phyloP scores from a whole-genome alignment of 176 grass and related monocot genomes.

The Aegilops longissima region DNA sequence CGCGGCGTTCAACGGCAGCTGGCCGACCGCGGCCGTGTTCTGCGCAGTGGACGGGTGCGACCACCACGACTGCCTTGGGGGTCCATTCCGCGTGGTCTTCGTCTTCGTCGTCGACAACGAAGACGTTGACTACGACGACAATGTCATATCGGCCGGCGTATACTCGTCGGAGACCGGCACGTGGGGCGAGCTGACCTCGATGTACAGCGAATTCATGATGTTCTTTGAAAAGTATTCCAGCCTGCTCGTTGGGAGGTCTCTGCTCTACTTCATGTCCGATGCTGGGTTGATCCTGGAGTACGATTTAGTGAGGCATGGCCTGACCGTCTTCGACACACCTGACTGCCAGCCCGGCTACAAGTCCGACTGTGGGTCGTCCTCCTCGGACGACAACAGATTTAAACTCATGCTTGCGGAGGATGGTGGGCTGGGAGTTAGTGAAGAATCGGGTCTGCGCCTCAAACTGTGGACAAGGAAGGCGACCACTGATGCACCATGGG shows the following conservation, averaged over 20 bases:
- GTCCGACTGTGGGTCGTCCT: too few species aligned
- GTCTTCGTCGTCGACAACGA: too few species aligned
- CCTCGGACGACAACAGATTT: too few species aligned
- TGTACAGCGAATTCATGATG: too few species aligned
- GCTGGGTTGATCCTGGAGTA: not conserved
- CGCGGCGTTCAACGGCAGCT: not conserved
- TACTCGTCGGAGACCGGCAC: not conserved
- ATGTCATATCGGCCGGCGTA: not conserved
- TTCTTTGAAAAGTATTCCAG: too few species aligned
- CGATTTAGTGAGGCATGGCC: not conserved
- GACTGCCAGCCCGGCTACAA: too few species aligned
- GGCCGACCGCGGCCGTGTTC: not conserved
- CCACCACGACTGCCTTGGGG: not conserved
- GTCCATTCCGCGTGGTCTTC: not conserved
- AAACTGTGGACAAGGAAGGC: not conserved
- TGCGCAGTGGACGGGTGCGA: not conserved
- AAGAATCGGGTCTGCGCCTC: not conserved
- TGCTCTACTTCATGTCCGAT: not conserved
- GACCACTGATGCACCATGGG: too few species aligned
- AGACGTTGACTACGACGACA: not conserved
- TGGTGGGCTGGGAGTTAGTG: not conserved
- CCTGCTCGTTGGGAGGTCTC: not conserved
- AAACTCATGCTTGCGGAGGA: not conserved
- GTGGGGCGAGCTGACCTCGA: not conserved
- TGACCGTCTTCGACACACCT: not conserved